Conservation (phyloP, 139 green algal genomes). For the Auxenochlorella pyrenoidosa region DNA sequence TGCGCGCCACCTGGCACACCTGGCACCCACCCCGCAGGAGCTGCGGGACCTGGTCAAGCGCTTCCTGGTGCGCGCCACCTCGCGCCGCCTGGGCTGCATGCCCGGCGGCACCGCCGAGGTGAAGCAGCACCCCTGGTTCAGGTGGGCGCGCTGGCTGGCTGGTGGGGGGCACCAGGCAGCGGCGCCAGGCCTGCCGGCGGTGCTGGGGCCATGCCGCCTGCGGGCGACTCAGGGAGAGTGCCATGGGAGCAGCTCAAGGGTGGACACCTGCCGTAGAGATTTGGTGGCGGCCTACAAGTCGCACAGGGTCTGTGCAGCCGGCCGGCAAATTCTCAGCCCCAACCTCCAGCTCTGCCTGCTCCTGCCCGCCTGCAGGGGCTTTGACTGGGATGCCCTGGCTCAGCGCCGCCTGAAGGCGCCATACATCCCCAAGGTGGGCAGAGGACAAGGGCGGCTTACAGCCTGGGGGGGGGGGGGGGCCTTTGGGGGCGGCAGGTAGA, state of each 20-base stretch:
- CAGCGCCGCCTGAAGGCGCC: conserved; percentile 68
- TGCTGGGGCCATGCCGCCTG: no score
- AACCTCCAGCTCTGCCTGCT: background rate
- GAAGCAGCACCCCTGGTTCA: conserved; percentile 91
- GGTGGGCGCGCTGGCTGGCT: background rate
- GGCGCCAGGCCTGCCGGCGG: no score
- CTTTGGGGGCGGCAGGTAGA: background rate
- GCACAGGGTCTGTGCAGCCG: no score
- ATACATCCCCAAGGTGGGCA: conserved; percentile 74
- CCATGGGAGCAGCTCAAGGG: no score
- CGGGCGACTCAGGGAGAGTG: no score
- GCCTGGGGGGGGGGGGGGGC: background rate
- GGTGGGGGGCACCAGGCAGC: no score
- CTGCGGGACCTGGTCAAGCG: conserved; percentile 79
- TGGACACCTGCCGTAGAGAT: no score
- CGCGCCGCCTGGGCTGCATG: conserved; percentile 72
- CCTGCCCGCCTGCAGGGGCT: conserved; percentile 44
- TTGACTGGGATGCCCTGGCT: conserved; percentile 87
- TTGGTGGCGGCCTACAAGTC: no score
- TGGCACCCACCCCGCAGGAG: conserved; percentile 64
- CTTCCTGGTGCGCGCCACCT: conserved; percentile 79
- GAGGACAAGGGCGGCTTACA: background rate
- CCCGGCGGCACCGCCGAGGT: conserved; percentile 74
- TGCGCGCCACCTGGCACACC: no score
- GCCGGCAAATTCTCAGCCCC: no score